These are phyloP conservation scores for Paramecium caudatum DNA, from an alignment of 73 alveolate species.

Conservation along the genomic window DNA sequence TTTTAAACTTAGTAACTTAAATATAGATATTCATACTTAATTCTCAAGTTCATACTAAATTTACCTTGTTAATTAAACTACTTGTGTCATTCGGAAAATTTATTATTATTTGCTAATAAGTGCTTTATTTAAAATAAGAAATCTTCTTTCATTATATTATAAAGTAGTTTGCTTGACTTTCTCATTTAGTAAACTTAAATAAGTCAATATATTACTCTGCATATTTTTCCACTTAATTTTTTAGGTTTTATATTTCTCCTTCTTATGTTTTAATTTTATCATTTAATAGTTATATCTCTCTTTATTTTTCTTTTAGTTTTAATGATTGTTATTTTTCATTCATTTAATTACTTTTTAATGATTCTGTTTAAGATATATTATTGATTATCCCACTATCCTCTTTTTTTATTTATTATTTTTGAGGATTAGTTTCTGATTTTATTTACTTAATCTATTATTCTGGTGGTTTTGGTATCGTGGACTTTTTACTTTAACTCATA, in stretches of 20 bases:
- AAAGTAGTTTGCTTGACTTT: not conserved
- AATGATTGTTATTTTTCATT: not conserved
- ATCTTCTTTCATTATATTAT: constrained; percentile 11
- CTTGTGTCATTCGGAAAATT: not conserved
- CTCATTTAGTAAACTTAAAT: not conserved
- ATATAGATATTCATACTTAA: constrained; percentile 14
- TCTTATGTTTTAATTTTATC: constrained; percentile 30
- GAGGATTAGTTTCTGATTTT: not conserved
- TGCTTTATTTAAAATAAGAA: not conserved
- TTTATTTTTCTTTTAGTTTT: constrained; percentile 52
- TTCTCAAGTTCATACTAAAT: constrained; percentile 55
- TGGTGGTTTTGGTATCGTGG: not conserved
- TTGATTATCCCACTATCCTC: not conserved
- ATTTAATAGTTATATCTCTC: not conserved
- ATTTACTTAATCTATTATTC: not conserved
- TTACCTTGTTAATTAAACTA: constrained; percentile 35
- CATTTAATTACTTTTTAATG: not conserved
- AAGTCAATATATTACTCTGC: not conserved
- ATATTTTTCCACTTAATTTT: not conserved
- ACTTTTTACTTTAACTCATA: constrained; percentile 1
- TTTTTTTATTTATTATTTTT: not conserved
- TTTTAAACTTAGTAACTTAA: constrained; percentile 30
- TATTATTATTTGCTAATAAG: constrained; percentile 1
- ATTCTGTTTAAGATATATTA: not conserved
- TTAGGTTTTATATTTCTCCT: not conserved